Percentiles rank a stretch among this genome's conserved stretches.
Evolutionary conservation across 1,284 basidiomycete species (phyloP).

Genomic region (Pseudozyma sp.): DNA sequence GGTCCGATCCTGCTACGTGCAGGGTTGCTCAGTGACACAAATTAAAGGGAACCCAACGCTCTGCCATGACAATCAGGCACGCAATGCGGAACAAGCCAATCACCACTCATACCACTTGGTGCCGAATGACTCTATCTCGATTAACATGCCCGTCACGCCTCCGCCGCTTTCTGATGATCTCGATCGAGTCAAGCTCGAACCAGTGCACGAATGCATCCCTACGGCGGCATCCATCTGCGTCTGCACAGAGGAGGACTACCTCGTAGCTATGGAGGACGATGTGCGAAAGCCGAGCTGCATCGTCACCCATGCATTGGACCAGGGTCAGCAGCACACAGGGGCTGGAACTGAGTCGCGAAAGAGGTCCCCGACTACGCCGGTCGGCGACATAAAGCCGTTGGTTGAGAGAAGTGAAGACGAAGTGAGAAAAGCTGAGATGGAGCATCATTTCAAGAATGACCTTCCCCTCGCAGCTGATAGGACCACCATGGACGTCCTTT

Average conservation of each 20-base stretch:
- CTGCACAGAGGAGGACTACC: conserved; percentile 20
- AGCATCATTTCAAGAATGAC: conserved; percentile 11
- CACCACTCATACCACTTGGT: background rate
- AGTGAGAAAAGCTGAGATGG: too few relatives aligned
- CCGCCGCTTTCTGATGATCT: conserved; percentile 13
- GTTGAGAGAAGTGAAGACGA: background rate
- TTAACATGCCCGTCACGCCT: conserved; percentile 19
- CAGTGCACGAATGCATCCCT: background rate
- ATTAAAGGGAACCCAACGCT: background rate
- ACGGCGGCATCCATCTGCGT: conserved; percentile 8
- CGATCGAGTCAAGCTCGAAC: background rate
- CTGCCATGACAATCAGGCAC: too few relatives aligned
- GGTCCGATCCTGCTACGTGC: conserved; percentile 15
- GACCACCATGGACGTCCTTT: conserved; percentile 15
- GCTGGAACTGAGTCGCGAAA: too few relatives aligned
- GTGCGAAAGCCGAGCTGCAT: conserved; percentile 15
- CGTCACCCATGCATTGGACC: background rate
- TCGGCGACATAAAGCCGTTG: background rate
- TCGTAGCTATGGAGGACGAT: conserved; percentile 30
- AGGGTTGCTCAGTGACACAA: conserved; percentile 9
- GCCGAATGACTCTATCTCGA: conserved; percentile 15
- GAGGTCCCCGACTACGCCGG: too few relatives aligned
- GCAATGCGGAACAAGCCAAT: background rate
- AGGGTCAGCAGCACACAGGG: too few relatives aligned
- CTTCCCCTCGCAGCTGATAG: conserved; percentile 10